Conservation (phyloP, 2,329 filamentous ascomycete species). For the Colletotrichum shisoi region DNA sequence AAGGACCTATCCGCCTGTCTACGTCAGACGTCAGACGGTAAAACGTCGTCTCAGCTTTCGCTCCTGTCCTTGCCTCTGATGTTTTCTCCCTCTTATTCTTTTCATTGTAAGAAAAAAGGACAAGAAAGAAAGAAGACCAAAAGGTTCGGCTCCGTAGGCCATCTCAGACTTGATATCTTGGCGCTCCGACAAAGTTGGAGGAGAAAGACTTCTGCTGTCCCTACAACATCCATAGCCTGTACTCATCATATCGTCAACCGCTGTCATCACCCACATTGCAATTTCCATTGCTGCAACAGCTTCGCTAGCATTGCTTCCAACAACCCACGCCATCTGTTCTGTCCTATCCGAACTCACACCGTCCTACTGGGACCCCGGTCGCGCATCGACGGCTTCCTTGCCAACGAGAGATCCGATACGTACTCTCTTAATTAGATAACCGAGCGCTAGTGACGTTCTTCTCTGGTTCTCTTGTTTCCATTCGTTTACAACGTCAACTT, state of each 20-base stretch:
- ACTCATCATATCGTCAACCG: neutral
- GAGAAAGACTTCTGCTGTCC: neutral
- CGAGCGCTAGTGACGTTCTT: constrained; percentile 2
- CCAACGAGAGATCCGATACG: neutral
- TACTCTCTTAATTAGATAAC: constrained; percentile 11
- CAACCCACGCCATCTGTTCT: constrained; percentile 13
- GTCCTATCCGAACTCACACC: constrained; percentile 22
- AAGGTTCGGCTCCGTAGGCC: neutral
- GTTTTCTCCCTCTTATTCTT: constrained; percentile 7
- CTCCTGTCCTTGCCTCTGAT: neutral
- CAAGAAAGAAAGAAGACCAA: constrained; percentile 1
- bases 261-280: constrained; percentile 12
- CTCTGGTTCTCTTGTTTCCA: neutral
- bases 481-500: neutral
- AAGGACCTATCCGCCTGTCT: neutral
- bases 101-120: constrained; percentile 14
- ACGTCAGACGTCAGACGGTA: neutral
- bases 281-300: constrained; percentile 29
- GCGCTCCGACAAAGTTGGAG: too few relatives aligned
- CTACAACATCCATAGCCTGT: neutral
- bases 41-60: constrained; percentile 11
- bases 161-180: neutral
- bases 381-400: constrained; percentile 21
- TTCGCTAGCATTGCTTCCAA: constrained; percentile 25
- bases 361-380: constrained; percentile 18